Evolutionary conservation across 2,329 filamentous ascomycete genomes (phyloP), one percentile per base, ranked within the genome.

Genomic region (Plenodomus lindquistii): DNA sequence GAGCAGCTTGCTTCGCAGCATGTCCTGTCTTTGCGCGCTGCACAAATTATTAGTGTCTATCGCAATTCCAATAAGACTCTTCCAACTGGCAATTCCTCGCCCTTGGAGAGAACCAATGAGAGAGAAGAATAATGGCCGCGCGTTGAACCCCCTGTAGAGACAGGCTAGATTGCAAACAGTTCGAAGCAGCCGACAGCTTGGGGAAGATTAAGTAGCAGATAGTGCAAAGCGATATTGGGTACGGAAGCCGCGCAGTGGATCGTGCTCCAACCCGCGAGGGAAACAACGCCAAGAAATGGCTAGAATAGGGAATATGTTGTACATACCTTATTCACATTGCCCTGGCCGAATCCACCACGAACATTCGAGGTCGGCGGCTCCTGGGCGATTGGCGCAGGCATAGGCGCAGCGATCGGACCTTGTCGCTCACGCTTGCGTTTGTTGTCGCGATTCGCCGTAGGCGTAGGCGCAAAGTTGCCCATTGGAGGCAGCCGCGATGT

Each of bases 391-490:
- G 67, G 63, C 3, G 67, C 51, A 27, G 70, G 65, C 50, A 66
- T 65, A 24, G 70, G 56, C 15, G 69, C 64, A 45, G 69, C 62
- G 24, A 79, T 67, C 18, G 80, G 70, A 18, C 80, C 74, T 38
- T 79, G 78, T 34, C 86, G 85, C 24, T 88, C 84, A 16, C 91
- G 86, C 74, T 97, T 97, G 74, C 77, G 69, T 67, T 97, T 97
- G 73, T 80, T 89, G 54, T 96, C 91, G 68, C 97, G 96, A 62
- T 83, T 89, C 3, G 89, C 89, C 58, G 91, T 94, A 17, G 85
- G 84, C 16, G 85, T 85, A 27, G 90, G 89, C 3, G 94, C 91
- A 69, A 99, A 99, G 70, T 96, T 96, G 29, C 94, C 94, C 31
- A 99, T 85, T 2, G 93, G 93, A 34, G 94, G 94, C 81, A 97